Conservation (phyloP, 768 basidiomycete species). For the Boletus bicolor region DNA sequence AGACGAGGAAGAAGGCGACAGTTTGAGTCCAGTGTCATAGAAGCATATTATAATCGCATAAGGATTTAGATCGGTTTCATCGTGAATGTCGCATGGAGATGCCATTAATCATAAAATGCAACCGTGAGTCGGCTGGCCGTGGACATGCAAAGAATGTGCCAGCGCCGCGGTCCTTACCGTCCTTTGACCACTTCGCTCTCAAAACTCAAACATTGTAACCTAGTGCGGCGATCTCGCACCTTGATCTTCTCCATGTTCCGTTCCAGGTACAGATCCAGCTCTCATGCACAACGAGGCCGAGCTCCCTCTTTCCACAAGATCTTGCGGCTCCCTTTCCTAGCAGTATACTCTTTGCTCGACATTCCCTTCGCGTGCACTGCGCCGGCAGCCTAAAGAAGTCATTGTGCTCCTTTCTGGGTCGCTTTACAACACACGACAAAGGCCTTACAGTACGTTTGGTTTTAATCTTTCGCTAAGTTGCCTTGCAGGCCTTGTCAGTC, state of each 20-base stretch:
- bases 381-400: constrained; percentile 10
- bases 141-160: constrained; percentile 7
- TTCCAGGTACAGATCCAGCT: constrained; percentile 14
- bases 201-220: constrained; percentile 22
- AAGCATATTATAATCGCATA: constrained; percentile 25
- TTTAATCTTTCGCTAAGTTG: constrained; percentile 28
- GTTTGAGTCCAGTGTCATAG: constrained; percentile 35
- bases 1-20: constrained; percentile 50
- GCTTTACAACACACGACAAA: constrained; percentile 28
- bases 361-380: constrained; percentile 7
- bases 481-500: constrained; percentile 15
- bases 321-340: constrained; percentile 13
- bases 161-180: constrained; percentile 16
- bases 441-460: constrained; percentile 21
- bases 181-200: constrained; percentile 1
- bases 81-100: constrained; percentile 18
- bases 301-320: constrained; percentile 7
- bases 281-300: constrained; percentile 14
- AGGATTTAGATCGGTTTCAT: constrained; percentile 17
- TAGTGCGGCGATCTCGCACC: constrained; percentile 30
- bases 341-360: constrained; percentile 11
- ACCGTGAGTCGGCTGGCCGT: constrained; percentile 12
- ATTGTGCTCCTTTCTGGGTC: constrained; percentile 28
- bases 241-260: constrained; percentile 20
- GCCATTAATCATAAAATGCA: constrained; percentile 1